Evolutionary conservation across 108 stramenopile species (phyloP).

Genomic region (Cylindrotheca fusiformis): DNA sequence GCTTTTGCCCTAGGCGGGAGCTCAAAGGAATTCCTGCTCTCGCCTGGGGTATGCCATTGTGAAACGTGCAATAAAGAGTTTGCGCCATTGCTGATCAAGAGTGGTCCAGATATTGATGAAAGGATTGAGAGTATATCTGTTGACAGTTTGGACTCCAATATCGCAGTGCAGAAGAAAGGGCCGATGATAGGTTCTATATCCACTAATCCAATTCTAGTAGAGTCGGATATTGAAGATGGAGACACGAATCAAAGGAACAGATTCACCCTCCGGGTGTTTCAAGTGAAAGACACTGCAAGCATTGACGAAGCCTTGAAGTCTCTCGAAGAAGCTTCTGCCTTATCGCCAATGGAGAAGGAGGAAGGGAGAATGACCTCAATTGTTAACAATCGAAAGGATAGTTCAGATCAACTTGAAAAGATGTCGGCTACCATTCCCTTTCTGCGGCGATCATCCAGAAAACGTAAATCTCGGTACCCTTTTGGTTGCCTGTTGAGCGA

Average conservation of each 20-base stretch:
- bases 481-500: slow-evolving; percentile 33
- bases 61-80: slow-evolving; percentile 21
- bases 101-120: slow-evolving; percentile 1
- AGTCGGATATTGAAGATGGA: slow-evolving; percentile 29
- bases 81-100: slow-evolving; percentile 1
- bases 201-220: slow-evolving; percentile 38
- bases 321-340: slow-evolving; percentile 10
- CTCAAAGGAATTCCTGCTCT: slow-evolving; percentile 16
- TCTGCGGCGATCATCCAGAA: slow-evolving; percentile 41
- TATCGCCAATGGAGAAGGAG: not conserved
- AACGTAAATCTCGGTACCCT: slow-evolving; percentile 34
- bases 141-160: not conserved
- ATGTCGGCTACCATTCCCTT: no score
- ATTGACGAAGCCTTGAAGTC: slow-evolving; percentile 12
- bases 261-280: slow-evolving; percentile 26
- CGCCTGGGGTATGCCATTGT: slow-evolving; percentile 12
- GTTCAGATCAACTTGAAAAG: no score
- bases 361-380: not conserved
- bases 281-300: slow-evolving; percentile 10
- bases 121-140: slow-evolving; percentile 13
- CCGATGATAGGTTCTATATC: no score
- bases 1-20: slow-evolving; percentile 6
- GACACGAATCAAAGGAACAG: not conserved
- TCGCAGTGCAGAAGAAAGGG: no score
- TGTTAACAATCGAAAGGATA: no score